Evolutionary conservation across 495 filamentous ascomycete genomes (phyloP).

Genomic region (Aeminium ludgeri): DNA sequence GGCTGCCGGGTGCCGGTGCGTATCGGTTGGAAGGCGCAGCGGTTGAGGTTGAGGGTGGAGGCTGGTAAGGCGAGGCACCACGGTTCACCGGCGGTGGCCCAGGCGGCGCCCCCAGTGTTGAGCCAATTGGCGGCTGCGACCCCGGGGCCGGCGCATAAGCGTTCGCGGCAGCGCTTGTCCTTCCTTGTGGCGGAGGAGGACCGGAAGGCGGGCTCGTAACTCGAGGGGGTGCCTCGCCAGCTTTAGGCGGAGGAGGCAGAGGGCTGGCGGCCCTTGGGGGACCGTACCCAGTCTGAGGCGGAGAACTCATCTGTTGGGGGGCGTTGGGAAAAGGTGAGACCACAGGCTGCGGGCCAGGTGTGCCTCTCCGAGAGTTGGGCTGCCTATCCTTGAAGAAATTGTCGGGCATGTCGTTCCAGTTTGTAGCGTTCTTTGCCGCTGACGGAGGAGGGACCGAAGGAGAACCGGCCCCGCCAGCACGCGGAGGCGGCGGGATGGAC

Average conservation of each 20-base stretch:
- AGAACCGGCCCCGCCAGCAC: constrained; percentile 39
- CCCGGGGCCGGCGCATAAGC: constrained; percentile 52
- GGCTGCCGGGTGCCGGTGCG: constrained; percentile 50
- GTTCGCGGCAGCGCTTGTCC: constrained; percentile 48
- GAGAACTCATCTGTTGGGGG: constrained; percentile 18
- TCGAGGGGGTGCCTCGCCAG: constrained; percentile 33
- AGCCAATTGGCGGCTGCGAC: constrained; percentile 31
- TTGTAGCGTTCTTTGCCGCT: constrained; percentile 48
- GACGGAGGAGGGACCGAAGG: constrained; percentile 48
- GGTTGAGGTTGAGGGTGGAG: constrained; percentile 45
- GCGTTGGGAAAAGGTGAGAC: constrained; percentile 54
- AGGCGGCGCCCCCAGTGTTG: constrained; percentile 31
- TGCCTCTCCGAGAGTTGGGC: constrained; percentile 48
- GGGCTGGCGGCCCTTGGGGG: too few species aligned
- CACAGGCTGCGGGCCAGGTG: constrained; percentile 46
- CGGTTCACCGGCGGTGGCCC: constrained; percentile 40
- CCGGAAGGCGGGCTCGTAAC: constrained; percentile 36
- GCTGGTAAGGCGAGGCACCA: constrained; percentile 77
- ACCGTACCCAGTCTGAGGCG: constrained; percentile 28
- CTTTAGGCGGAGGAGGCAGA: constrained; percentile 43
- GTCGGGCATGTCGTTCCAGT: constrained; percentile 88
- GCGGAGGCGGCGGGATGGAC: constrained; percentile 38
- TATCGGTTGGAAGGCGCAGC: constrained; percentile 67
- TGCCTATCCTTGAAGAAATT: constrained; percentile 50
- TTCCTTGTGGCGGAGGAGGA: constrained; percentile 30